phyloP scores from a whole-genome alignment of 2,329 filamentous ascomycete genomes.

The Venturia nashicola region DNA sequence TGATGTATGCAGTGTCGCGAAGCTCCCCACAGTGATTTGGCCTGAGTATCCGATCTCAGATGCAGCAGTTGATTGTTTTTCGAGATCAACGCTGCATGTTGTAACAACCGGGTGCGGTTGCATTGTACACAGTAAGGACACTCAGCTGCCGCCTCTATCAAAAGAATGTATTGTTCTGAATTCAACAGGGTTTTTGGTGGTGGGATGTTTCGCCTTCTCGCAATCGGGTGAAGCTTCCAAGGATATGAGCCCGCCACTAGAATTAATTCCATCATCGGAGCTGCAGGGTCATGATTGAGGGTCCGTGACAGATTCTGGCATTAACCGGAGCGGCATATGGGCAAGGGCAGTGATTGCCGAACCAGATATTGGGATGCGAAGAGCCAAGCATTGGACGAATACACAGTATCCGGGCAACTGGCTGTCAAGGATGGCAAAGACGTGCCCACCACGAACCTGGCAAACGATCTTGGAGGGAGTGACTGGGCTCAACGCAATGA shows the following conservation, averaged over 20 bases:
- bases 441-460: background rate
- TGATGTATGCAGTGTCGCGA: background rate
- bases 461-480: background rate
- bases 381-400: background rate
- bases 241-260: background rate
- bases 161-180: background rate
- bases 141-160: background rate
- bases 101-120: background rate
- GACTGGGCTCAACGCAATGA: background rate
- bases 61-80: background rate
- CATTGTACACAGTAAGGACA: background rate
- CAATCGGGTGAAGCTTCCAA: background rate
- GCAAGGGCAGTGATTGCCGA: background rate
- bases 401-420: background rate
- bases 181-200: background rate
- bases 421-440: constrained; percentile 2
- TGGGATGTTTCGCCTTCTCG: background rate
- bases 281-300: background rate
- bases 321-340: background rate
- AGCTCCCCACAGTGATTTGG: background rate
- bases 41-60: background rate
- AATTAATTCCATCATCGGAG: background rate
- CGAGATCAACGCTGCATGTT: background rate
- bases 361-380: background rate
- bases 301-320: background rate